A percentile compares a stretch with the other conserved stretches of the same genome.
Evolutionary conservation across 257 asterid species (phyloP).

Genomic region (Nicotiana tabacum): DNA sequence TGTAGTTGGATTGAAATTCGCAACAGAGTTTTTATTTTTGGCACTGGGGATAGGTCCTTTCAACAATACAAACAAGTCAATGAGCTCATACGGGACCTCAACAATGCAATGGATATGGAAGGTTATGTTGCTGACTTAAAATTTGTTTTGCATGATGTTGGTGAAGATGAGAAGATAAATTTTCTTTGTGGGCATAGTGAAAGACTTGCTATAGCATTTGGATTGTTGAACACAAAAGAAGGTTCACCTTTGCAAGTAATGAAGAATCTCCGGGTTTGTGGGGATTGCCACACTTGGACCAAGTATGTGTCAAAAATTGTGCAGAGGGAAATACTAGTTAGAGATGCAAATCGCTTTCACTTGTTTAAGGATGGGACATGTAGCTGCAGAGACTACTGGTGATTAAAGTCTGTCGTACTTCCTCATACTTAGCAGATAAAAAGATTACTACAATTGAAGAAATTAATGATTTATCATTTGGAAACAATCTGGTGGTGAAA

Average conservation of each 20-base stretch:
- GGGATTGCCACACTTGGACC: slow-evolving; percentile 61
- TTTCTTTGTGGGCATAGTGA: slow-evolving; percentile 56
- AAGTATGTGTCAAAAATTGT: slow-evolving; percentile 49
- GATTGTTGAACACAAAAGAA: slow-evolving; percentile 45
- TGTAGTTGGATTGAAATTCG: slow-evolving; percentile 69
- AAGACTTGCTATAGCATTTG: slow-evolving; percentile 62
- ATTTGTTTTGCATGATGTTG: slow-evolving; percentile 49
- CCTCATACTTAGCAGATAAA: not conserved
- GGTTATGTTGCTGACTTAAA: slow-evolving; percentile 51
- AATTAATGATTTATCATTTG: not conserved
- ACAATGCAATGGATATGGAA: slow-evolving; percentile 48
- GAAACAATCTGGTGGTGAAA: not conserved
- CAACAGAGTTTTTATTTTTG: slow-evolving; percentile 40
- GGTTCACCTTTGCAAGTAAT: slow-evolving; percentile 48
- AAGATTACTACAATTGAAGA: not conserved
- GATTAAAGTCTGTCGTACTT: slow-evolving; percentile 1
- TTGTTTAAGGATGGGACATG: slow-evolving; percentile 54
- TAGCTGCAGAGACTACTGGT: slow-evolving; percentile 61
- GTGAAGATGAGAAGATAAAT: slow-evolving; percentile 46
- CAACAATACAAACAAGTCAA: slow-evolving; percentile 38
- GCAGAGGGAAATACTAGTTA: slow-evolving; percentile 49
- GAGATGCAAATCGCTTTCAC: slow-evolving; percentile 61
- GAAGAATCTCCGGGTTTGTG: slow-evolving; percentile 65
- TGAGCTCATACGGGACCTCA: slow-evolving; percentile 32
- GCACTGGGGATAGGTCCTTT: slow-evolving; percentile 41